These are phyloP conservation scores for Blumeria graminis DNA, from an alignment of 2,329 filamentous ascomycete species.

Conservation along the genomic window DNA sequence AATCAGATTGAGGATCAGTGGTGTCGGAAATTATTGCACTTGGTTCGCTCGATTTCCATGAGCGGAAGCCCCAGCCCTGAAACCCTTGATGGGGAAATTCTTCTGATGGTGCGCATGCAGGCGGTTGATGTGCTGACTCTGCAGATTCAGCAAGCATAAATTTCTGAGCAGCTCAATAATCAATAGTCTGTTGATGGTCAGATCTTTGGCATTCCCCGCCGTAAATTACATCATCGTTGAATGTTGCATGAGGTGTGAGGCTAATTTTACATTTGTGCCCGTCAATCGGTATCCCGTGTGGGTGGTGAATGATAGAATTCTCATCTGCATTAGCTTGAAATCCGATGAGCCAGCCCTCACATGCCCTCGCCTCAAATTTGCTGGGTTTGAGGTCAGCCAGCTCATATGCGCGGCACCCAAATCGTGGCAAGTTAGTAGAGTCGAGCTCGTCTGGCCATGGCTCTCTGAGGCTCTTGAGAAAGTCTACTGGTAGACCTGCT, in stretches of 20 bases:
- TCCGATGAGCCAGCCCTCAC: background rate
- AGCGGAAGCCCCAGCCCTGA: too few relatives aligned
- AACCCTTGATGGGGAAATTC: too few relatives aligned
- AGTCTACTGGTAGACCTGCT: background rate
- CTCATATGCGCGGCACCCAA: background rate
- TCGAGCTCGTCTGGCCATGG: background rate
- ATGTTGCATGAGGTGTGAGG: background rate
- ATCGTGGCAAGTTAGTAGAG: background rate
- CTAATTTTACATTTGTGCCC: background rate
- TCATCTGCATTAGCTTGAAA: background rate
- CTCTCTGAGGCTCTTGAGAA: background rate
- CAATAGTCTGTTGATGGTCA: background rate
- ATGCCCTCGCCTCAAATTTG: background rate
- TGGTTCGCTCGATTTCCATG: too few relatives aligned
- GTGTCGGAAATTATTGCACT: too few relatives aligned
- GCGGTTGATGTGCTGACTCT: too few relatives aligned
- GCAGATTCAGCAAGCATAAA: too few relatives aligned
- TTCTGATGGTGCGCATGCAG: too few relatives aligned
- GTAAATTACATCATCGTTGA: background rate
- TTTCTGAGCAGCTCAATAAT: background rate
- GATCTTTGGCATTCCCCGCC: background rate
- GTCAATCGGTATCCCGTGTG: background rate
- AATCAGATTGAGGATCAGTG: too few relatives aligned
- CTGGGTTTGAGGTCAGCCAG: background rate
- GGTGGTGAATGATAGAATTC: background rate